Conservation (phyloP, 2,329 filamentous ascomycete genomes). For the Colletotrichum graminicola region DNA sequence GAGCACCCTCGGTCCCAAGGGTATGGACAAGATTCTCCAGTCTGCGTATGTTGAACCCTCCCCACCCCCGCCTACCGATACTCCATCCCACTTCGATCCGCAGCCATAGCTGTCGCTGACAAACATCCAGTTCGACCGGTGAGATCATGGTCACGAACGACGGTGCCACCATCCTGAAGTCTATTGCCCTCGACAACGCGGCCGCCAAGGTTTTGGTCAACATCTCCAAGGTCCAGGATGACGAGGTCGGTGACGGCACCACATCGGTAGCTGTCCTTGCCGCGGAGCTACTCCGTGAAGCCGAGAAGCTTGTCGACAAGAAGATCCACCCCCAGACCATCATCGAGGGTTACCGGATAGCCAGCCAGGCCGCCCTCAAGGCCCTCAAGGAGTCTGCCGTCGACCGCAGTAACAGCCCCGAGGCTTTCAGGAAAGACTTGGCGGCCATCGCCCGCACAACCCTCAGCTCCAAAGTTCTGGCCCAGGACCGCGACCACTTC, state of each 20-base stretch:
- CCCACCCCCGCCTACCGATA: slow-evolving; percentile 9
- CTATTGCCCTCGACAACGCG: slow-evolving; percentile 97
- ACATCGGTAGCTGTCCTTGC: slow-evolving; percentile 97
- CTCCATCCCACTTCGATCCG: slow-evolving; percentile 23
- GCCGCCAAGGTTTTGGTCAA: slow-evolving; percentile 98
- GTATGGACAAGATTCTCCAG: slow-evolving; percentile 98
- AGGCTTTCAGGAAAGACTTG: slow-evolving; percentile 90
- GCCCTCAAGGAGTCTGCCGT: slow-evolving; percentile 88
- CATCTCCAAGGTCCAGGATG: slow-evolving; percentile 99
- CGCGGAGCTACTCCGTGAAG: slow-evolving; percentile 93
- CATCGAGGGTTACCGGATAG: slow-evolving; percentile 99
- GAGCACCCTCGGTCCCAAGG: slow-evolving; percentile 96
- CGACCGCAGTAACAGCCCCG: slow-evolving; percentile 86
- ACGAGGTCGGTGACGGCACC: slow-evolving; percentile 97
- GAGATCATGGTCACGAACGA: slow-evolving; percentile 99
- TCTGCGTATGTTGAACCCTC: slow-evolving; percentile 77
- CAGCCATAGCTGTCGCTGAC: slow-evolving; percentile 40
- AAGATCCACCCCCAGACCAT: slow-evolving; percentile 99
- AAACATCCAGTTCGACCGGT: slow-evolving; percentile 79
- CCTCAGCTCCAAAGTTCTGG: slow-evolving; percentile 95
- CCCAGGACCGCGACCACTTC: slow-evolving; percentile 94
- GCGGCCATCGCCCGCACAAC: slow-evolving; percentile 93
- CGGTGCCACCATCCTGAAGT: slow-evolving; percentile 97
- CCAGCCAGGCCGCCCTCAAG: slow-evolving; percentile 86
- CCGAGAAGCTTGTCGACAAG: slow-evolving; percentile 96